These are phyloP conservation scores for Theobroma grandiflorum DNA, from an alignment of 441 rosid genomes.

Conservation along the genomic window DNA sequence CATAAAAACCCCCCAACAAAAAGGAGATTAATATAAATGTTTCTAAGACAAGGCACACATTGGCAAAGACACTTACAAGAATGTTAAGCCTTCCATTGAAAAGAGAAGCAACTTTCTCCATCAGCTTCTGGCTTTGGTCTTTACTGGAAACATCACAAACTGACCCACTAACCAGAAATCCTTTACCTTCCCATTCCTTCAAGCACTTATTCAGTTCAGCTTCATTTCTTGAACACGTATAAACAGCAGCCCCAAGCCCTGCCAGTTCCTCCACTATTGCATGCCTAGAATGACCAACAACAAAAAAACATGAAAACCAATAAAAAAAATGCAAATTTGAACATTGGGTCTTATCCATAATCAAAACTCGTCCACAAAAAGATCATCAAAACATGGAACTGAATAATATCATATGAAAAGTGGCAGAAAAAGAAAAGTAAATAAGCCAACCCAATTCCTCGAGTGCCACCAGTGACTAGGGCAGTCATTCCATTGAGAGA, in stretches of 20 bases:
- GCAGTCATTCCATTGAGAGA: conserved; percentile 64
- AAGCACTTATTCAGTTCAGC: conserved; percentile 55
- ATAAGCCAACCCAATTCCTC: conserved; percentile 67
- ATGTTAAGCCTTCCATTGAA: conserved; percentile 66
- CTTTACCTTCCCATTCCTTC: conserved; percentile 56
- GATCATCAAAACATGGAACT: background rate
- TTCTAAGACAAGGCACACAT: conserved; percentile 6
- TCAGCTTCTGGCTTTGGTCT: conserved; percentile 54
- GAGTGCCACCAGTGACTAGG: conserved; percentile 79
- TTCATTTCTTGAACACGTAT: conserved; percentile 75
- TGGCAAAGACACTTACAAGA: conserved; percentile 47
- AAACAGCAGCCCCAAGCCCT: conserved; percentile 58
- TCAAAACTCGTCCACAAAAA: background rate
- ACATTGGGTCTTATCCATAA: conserved; percentile 13
- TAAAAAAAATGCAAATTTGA: background rate
- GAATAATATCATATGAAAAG: background rate
- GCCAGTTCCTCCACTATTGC: conserved; percentile 70
- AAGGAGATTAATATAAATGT: background rate
- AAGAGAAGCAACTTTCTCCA: conserved; percentile 47
- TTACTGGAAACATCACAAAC: conserved; percentile 60
- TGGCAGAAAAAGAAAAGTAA: conserved; percentile 1
- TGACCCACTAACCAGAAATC: conserved; percentile 62
- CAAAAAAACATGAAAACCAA: background rate
- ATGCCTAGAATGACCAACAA: conserved; percentile 36
- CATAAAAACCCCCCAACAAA: background rate